These are phyloP conservation scores for Fragaria iinumae DNA, from an alignment of 306 rosid genomes.

Conservation along the genomic window DNA sequence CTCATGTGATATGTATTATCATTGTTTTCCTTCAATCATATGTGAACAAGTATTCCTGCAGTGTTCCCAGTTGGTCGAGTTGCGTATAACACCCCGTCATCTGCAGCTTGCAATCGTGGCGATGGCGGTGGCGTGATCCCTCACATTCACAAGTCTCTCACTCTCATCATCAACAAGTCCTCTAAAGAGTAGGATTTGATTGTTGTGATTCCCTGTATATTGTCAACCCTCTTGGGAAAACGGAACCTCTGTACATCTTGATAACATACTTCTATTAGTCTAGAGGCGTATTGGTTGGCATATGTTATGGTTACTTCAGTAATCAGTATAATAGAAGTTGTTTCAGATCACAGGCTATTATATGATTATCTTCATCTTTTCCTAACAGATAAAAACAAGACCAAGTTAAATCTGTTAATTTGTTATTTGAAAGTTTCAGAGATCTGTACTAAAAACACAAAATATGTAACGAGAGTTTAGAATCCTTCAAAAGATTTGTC, in stretches of 20 bases:
- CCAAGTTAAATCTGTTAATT: not conserved
- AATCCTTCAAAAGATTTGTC: not conserved
- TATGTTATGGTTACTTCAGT: not conserved
- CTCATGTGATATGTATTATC: too few species aligned
- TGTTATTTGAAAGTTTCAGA: not conserved
- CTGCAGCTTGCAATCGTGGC: constrained; percentile 26
- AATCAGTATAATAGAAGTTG: not conserved
- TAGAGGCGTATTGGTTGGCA: not conserved
- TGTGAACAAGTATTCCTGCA: too few species aligned
- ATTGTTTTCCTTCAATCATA: too few species aligned
- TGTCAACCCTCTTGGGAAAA: constrained; percentile 11
- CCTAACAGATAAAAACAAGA: too few species aligned
- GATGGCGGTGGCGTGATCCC: constrained; percentile 38
- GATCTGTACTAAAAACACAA: not conserved
- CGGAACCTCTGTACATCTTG: constrained; percentile 26
- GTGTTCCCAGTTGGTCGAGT: too few species aligned
- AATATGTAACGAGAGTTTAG: not conserved
- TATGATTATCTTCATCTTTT: not conserved
- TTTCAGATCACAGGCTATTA: not conserved
- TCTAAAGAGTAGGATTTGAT: constrained; percentile 22
- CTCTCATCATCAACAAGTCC: constrained; percentile 26
- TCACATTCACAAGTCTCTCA: constrained; percentile 34
- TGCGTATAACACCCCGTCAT: too few species aligned
- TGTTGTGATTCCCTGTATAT: not conserved
- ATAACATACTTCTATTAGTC: not conserved